Evolutionary conservation across 305 asterid genomes (phyloP), one percentile per base, ranked within the genome.

Genomic region (Fraxinus albicans): DNA sequence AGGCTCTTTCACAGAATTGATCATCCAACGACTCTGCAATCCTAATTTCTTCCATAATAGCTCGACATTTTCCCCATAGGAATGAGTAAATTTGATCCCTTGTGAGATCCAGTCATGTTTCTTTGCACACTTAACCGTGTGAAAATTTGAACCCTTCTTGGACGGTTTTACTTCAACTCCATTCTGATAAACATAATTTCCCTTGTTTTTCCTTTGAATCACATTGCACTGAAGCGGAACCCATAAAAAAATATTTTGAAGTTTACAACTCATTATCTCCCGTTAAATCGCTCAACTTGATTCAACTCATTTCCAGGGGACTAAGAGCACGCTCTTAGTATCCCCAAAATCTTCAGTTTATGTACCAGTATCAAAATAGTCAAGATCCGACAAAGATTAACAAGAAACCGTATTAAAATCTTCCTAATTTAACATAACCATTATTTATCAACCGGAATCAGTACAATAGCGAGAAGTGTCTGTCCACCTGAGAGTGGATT

Each of bases 311-410:
- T 83, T 82, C 80, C 86, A 88, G 97, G 98, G 97, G 96, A 93
- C 97, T 94, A 93, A 94, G 99, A 94, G 97, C 92, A 78, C 31
- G 86, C 95, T 93, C 98, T 92, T 86, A 92, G 99, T 82, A 97
- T 97, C 98, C 98, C 83, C 76, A 80, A 84, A 75, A 85, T 17
- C 78, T 81, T 78, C 85, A 84, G 76, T 63, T 50, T 77, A 80
- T 80, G 80, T 72, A 72, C 79, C 83, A 82, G 89, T 53, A n/a
- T 79, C 72, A 58, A 78, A 84, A 77, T 85, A 76, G 60, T 60
- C 23, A 83, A 80, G 76, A 86, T 88, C 87, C 84, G 83, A 83
- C 76, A 81, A 77, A 65, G 35, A 79, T 13, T 55, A 83, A 38
- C 84, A 76, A 25, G 77, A 77, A 50, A 44, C 73, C 67, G 79